Percentiles rank a stretch among this genome's conserved stretches.
phyloP scores from a whole-genome alignment of 2,329 filamentous ascomycete species.

The Paecilomyces formosus region DNA sequence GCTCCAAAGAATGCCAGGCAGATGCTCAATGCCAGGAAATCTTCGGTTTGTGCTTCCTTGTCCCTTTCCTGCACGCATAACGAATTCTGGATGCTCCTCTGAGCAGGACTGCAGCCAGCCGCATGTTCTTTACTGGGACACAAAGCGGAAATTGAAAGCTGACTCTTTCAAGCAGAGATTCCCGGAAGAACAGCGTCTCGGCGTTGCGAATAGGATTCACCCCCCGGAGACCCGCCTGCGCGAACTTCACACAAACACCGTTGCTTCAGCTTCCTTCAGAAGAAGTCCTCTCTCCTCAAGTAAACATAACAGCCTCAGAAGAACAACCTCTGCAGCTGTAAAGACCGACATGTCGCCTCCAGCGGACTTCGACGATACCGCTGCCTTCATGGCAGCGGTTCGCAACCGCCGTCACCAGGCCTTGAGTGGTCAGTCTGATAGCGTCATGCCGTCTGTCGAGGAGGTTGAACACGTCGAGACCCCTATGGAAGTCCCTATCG shows the following conservation, averaged over 20 bases:
- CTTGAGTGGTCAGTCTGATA: background rate
- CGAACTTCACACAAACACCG: background rate
- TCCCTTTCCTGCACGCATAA: background rate
- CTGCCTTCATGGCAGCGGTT: conserved; percentile 20
- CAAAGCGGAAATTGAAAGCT: background rate
- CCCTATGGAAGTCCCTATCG: background rate
- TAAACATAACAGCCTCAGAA: background rate
- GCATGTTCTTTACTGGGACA: background rate
- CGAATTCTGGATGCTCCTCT: background rate
- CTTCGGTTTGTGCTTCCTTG: background rate
- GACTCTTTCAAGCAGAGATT: background rate
- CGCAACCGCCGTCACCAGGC: conserved; percentile 9
- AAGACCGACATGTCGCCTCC: background rate
- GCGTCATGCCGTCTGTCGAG: background rate
- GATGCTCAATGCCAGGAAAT: background rate
- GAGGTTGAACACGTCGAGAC: background rate
- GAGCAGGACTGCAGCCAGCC: background rate
- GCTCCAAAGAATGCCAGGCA: conserved; percentile 1
- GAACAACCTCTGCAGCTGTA: background rate
- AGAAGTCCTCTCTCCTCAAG: background rate
- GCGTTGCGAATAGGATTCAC: background rate
- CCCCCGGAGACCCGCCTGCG: background rate
- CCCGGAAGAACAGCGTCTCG: background rate
- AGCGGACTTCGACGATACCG: conserved; percentile 13
- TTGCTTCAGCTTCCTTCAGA: background rate